Evolutionary conservation across 805 yeast genomes (phyloP), one percentile per base, ranked within the genome.

Genomic region (Kluyveromyces aestuarii): DNA sequence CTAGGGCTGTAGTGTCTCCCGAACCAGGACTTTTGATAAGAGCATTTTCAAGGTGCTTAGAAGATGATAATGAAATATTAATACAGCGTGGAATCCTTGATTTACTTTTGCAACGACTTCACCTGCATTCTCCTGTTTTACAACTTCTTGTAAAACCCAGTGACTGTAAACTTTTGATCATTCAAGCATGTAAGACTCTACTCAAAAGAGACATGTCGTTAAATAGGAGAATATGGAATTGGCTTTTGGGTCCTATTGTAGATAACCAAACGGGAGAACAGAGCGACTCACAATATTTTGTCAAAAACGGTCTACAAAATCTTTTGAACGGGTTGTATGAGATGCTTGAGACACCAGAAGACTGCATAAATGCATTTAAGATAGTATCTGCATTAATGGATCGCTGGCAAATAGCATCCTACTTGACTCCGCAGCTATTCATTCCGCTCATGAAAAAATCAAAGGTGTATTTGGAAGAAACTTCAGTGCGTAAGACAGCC

Each of bases 51-150:
- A 68, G 77, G 21, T 86, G 95, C 2, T 70, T 93, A 13, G 72
- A 72, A 35, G 77, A 75, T 48, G 87, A 84, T 40, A 81, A 82
- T 41, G 77, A 75, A 53, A 63, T 87, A 1, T 76, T 89, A 14
- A 85, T 90, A 5, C 90, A 84, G 60, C 73, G 98, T 54, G 97
- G 98, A 0, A 87, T 86, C 54, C 79, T 93, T 56, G 98, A 93
- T 60, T 66, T 93, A 35, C 67, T 93, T 44, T 73, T 84, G 37
- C 72, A 83, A 27, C 81, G 81, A 55, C 55, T 93, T 14, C 84
- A 84, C 11, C 67, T 93, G 17, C 74, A 77, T 52, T 79, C 88
- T 17, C 74, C 75, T 0, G 74, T 82, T 1, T 59, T 85, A 27
- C 77, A 75, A 42, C 56, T 62, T 2, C 51, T 80, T 10, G 69